Conservation (phyloP, 106 monocot species). For the Chionographis japonica region DNA sequence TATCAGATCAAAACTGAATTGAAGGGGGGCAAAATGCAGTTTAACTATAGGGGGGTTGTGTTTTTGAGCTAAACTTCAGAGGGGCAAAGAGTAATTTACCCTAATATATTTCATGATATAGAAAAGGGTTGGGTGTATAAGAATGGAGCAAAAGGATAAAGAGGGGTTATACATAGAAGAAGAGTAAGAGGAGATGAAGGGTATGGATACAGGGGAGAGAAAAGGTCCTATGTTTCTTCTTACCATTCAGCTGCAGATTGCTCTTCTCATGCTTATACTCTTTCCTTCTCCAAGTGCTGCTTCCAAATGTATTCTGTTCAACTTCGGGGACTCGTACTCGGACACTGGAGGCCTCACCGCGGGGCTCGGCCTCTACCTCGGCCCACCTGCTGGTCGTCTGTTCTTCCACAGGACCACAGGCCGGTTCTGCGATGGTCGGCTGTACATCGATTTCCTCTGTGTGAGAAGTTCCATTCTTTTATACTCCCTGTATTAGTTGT, state of each 20-base stretch:
- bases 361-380: slow-evolving; percentile 39
- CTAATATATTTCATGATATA: too few species aligned
- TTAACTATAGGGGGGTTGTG: too few species aligned
- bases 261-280: slow-evolving; percentile 3
- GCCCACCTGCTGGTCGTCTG: slow-evolving; percentile 35
- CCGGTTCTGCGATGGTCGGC: slow-evolving; percentile 50
- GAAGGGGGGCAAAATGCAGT: too few species aligned
- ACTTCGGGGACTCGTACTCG: slow-evolving; percentile 46
- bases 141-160: too few species aligned
- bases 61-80: too few species aligned
- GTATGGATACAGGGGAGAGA: neutral
- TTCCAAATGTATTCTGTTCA: slow-evolving; percentile 36
- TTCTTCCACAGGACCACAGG: slow-evolving; percentile 50
- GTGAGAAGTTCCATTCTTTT: neutral
- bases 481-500: neutral
- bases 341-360: slow-evolving; percentile 39
- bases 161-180: too few species aligned
- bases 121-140: too few species aligned
- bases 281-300: neutral
- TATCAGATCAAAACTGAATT: too few species aligned
- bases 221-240: slow-evolving; percentile 1
- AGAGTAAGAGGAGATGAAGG: neutral
- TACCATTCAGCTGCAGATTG: neutral
- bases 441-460: slow-evolving; percentile 60
- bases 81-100: too few species aligned